Base-by-base conservation (phyloP, 768 basidiomycete genomes). In the Melanogaster broomeanus region DNA sequence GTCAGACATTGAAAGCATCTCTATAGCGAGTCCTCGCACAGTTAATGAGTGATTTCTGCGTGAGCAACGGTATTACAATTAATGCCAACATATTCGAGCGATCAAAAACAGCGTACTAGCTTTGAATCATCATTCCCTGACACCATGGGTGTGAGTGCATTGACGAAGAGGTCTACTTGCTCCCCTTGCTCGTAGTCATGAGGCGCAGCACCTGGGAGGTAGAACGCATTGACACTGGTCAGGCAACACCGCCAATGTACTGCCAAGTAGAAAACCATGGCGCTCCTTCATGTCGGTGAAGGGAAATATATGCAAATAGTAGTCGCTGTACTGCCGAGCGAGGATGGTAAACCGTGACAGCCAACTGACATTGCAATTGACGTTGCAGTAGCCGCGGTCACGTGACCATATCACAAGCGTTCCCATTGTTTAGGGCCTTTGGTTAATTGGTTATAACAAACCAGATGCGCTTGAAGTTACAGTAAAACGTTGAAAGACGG, bases 171-270 rank as follows among this genome's bases (percentile, higher is more conserved):
- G 42, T 85, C 79, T 38, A 98, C 91, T 45, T 72, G 71, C 54
- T 98, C 93, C 42, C 87, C 88, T 45, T 66, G 60, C 15, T 66
- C 67, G 70, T 93, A 98, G 68, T 93, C 85, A 63, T 82, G 85
- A 0, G 96, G 96, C 7, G 95, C 92, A 25, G 95, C 82, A 22
- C 88, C 88, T 22, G 95, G 95, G 34, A 98, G 81, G 68, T 98
- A 98, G 75, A 98, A 98, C 4, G 89, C 90, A 46, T 74, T 59
- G 38, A 72, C 57, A 27, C 52, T 39, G 18, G 38, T 43, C 16
- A 50, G 48, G 55, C 0, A 70, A 35, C 13, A 41, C 11, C 3
- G 31, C 25, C 24, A 68, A 40, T 22, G 57, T 37, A 18, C 55
- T 47, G 2, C 59, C 57, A 9, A 63, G 33, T n/a, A 62, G 46